Evolutionary conservation across 2,329 filamentous ascomycete genomes (phyloP), one percentile per base, ranked within the genome.

Genomic region (Cytospora piceicola): DNA sequence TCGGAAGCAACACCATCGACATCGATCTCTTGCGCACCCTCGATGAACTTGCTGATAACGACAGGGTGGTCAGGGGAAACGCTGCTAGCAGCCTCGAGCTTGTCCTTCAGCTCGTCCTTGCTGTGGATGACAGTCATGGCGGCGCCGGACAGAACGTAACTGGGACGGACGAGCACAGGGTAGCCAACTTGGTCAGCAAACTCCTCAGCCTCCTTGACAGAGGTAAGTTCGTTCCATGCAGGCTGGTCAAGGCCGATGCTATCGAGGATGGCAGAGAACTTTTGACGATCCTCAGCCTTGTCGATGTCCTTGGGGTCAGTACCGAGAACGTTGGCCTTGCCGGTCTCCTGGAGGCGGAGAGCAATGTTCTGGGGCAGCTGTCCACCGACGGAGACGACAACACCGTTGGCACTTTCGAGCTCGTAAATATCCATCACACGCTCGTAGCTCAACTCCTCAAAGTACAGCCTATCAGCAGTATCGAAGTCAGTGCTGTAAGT

Each of bases 341-440:
- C 95, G 60, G 88, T 89, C 76, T 98, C 93, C 80, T 98, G 94
- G 4, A 99, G 87, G 71, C 92, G 91, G 57, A 98, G 89, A 4
- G 95, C 95, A 75, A 98, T 97, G 82, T 98, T 98, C 80, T 99
- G 95, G 3, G 95, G 94, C 67, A 98, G 86, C 80, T 99, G 95
- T 53, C 95, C 95, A 75, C 95, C 95, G 14, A 98, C 93, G 66
- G 93, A 97, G 9, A 98, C 94, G 4, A 98, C 94, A 30, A 98
- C 93, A 72, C 94, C 94, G 62, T 84, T 88, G 8, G 94, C 89
- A 66, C 83, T 82, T 79, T 98, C 95, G 20, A 98, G 86, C 78
- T 98, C 95, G 77, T 97, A 97, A 70, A 98, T 98, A 77, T 99
- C 95, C 93, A 98, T 96, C 12, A 98, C 94, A 75, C 94, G 90